These are phyloP conservation scores for Solanum tarijense DNA, from an alignment of 257 asterid genomes.

Conservation along the genomic window DNA sequence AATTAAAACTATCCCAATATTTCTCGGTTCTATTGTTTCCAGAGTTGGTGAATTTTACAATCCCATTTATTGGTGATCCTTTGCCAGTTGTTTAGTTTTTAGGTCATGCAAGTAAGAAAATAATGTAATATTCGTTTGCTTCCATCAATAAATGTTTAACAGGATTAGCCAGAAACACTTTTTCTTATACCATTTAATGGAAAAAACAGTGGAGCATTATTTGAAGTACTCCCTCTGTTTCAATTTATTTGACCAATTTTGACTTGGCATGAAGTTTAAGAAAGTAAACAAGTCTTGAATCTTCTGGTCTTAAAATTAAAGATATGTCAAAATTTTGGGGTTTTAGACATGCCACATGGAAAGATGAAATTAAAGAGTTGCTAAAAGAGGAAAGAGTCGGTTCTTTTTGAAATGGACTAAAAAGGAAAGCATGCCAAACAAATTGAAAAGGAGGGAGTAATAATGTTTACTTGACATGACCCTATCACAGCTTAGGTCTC, in stretches of 20 bases:
- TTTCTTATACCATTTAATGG: not conserved
- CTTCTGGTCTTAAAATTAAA: not conserved
- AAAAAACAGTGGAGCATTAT: not conserved
- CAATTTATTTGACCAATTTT: not conserved
- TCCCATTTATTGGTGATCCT: not conserved
- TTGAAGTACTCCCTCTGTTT: not conserved
- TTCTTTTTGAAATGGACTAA: too few species aligned
- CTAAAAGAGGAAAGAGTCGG: not conserved
- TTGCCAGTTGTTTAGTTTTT: not conserved
- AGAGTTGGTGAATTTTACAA: not conserved
- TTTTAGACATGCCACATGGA: not conserved
- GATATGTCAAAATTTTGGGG: not conserved
- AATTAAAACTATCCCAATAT: not conserved
- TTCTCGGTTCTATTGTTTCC: not conserved
- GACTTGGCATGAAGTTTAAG: not conserved
- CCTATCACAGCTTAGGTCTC: not conserved
- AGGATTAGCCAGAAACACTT: not conserved
- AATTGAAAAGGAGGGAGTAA: not conserved
- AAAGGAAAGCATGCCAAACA: not conserved
- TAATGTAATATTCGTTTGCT: not conserved
- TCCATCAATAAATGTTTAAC: not conserved
- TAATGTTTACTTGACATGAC: not conserved
- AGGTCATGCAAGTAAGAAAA: not conserved
- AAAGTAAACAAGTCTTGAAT: not conserved
- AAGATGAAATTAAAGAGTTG: not conserved